Percentiles rank a stretch among this genome's conserved stretches.
These are phyloP conservation scores for Candida nanaspora DNA, from an alignment of 805 yeast species.

Conservation along the genomic window DNA sequence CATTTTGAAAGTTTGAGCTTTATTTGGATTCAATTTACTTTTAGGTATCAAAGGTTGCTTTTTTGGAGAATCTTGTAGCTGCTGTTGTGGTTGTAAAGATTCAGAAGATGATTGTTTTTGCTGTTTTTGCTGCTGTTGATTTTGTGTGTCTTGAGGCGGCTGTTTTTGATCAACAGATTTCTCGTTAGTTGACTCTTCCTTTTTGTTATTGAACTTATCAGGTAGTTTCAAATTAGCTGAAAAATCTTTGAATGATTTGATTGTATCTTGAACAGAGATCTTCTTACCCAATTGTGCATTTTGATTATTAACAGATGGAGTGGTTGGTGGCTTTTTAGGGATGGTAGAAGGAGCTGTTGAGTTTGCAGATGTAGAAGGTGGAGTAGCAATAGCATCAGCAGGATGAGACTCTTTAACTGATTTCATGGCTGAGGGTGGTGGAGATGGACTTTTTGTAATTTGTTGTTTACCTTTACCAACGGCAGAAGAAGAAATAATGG, in stretches of 20 bases:
- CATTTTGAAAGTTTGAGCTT: conserved; percentile 57
- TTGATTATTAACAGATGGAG: conserved; percentile 16
- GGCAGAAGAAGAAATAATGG: conserved; percentile 51
- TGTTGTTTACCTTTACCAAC: too few species aligned
- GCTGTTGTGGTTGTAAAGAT: too few species aligned
- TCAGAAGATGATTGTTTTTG: too few species aligned
- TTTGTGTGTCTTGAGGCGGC: conserved; percentile 9
- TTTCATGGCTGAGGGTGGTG: too few species aligned
- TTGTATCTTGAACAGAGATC: conserved; percentile 50
- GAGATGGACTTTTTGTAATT: too few species aligned
- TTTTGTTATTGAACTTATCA: conserved; percentile 31
- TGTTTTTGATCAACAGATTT: conserved; percentile 1
- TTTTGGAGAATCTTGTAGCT: too few species aligned
- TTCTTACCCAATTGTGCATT: conserved; percentile 19
- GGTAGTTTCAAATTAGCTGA: conserved; percentile 71
- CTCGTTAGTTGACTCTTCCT: conserved; percentile 2
- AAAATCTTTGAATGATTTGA: conserved; percentile 67
- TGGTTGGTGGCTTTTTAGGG: conserved; percentile 5
- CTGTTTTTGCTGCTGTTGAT: conserved; percentile 9
- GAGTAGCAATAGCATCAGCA: neutral
- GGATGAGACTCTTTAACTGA: too few species aligned
- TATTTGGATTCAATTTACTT: conserved; percentile 47
- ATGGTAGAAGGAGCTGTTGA: neutral
- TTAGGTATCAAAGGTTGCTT: conserved; percentile 14
- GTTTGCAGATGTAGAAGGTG: neutral